Evolutionary conservation across 2,329 filamentous ascomycete species (phyloP).

Genomic region (Claviceps citrina): DNA sequence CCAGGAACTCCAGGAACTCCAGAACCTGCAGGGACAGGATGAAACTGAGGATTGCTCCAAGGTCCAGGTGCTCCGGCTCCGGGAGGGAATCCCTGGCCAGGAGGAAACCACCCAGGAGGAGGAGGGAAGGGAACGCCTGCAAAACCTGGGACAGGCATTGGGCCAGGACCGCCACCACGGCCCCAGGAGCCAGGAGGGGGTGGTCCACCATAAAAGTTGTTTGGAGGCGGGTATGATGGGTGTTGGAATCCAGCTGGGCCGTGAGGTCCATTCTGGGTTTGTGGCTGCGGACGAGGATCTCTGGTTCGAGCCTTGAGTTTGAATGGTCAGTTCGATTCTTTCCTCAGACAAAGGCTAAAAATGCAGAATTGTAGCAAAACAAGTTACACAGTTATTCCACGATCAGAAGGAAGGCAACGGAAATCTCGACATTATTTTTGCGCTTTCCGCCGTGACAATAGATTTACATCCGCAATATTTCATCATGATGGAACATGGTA

Average conservation of each 20-base stretch:
- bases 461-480: conserved; percentile 97
- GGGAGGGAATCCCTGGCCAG: conserved; percentile 56
- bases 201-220: conserved; percentile 32
- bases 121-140: conserved; percentile 66
- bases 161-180: conserved; percentile 36
- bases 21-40: conserved; percentile 29
- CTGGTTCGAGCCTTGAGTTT: conserved; percentile 24
- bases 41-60: conserved; percentile 45
- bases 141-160: conserved; percentile 43
- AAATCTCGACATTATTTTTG: conserved; percentile 93
- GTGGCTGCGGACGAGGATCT: conserved; percentile 17
- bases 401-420: conserved; percentile 99
- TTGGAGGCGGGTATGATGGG: conserved; percentile 27
- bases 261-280: conserved; percentile 17
- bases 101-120: conserved; percentile 64
- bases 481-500: conserved; percentile 49
- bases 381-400: conserved; percentile 3
- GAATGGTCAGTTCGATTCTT: conserved; percentile 11
- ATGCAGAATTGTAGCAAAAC: conserved; percentile 2
- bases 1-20: not conserved
- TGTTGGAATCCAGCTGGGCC: conserved; percentile 25
- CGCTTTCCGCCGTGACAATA: conserved; percentile 69
- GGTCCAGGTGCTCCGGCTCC: conserved; percentile 31
- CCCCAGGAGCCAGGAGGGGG: conserved; percentile 41
- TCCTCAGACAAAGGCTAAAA: not conserved